Conservation (phyloP, 768 basidiomycete genomes). For the Tulasnella sp. region DNA sequence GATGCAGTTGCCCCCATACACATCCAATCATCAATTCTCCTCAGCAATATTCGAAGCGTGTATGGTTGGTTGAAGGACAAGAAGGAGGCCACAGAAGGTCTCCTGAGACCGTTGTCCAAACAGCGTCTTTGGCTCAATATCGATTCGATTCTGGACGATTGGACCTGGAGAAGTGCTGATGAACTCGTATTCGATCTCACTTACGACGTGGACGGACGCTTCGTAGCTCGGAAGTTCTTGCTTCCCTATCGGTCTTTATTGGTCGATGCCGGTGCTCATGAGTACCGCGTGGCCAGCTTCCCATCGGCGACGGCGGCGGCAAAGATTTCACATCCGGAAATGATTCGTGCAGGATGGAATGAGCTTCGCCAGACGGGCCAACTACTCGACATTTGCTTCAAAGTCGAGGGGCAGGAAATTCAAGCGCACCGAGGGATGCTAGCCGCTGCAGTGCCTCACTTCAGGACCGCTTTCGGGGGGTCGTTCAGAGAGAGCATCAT, state of each 20-base stretch:
- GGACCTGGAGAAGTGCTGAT: neutral
- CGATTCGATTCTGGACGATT: neutral
- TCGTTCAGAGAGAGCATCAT: neutral
- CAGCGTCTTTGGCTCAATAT: neutral
- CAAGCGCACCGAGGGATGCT: constrained; percentile 11
- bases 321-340: neutral
- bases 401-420: neutral
- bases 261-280: neutral
- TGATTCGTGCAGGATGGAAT: neutral
- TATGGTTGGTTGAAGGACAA: neutral
- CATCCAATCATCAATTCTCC: neutral
- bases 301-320: neutral
- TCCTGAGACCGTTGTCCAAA: neutral
- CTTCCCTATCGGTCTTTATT: neutral
- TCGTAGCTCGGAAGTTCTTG: neutral
- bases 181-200: constrained; percentile 3
- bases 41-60: neutral
- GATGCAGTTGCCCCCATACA: neutral
- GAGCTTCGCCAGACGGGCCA: neutral
- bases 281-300: neutral
- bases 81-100: neutral
- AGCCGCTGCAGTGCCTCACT: neutral
- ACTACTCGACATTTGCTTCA: constrained; percentile 9
- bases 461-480: neutral
- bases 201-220: neutral